These are phyloP conservation scores for Diaporthe sp. DNA, from an alignment of 2,329 filamentous ascomycete genomes.

Conservation along the genomic window DNA sequence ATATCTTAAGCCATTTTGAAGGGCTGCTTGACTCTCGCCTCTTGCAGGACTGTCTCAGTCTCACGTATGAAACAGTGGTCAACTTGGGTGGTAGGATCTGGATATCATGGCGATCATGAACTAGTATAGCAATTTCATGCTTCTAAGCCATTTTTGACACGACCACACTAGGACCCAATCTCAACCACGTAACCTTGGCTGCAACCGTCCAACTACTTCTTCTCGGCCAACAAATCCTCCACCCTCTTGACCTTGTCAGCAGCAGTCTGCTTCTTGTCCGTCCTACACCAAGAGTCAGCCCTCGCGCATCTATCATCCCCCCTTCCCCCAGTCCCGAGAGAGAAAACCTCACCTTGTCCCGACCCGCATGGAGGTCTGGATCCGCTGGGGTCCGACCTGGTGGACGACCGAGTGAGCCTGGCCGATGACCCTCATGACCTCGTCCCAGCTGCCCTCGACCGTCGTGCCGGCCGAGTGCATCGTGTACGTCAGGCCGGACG, in stretches of 20 bases:
- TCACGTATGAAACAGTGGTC: too few species aligned
- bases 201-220: constrained; percentile 12
- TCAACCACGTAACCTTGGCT: background rate
- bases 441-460: constrained; percentile 91
- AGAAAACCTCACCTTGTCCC: constrained; percentile 76
- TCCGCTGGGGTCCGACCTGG: constrained; percentile 79
- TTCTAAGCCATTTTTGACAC: background rate
- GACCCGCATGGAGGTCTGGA: constrained; percentile 90
- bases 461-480: constrained; percentile 98
- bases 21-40: background rate
- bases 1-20: background rate
- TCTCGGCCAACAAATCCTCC: constrained; percentile 61
- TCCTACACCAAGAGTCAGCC: constrained; percentile 61
- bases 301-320: background rate
- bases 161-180: background rate
- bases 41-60: background rate
- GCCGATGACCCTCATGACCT: constrained; percentile 87
- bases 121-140: background rate
- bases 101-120: too few species aligned
- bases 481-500: constrained; percentile 83
- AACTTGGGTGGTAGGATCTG: too few species aligned
- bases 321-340: too few species aligned
- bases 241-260: constrained; percentile 82
- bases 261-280: constrained; percentile 86
- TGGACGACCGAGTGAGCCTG: constrained; percentile 87